Conservation (phyloP, 192 early-diverging fungal species). For the Mortierella hygrophila region DNA sequence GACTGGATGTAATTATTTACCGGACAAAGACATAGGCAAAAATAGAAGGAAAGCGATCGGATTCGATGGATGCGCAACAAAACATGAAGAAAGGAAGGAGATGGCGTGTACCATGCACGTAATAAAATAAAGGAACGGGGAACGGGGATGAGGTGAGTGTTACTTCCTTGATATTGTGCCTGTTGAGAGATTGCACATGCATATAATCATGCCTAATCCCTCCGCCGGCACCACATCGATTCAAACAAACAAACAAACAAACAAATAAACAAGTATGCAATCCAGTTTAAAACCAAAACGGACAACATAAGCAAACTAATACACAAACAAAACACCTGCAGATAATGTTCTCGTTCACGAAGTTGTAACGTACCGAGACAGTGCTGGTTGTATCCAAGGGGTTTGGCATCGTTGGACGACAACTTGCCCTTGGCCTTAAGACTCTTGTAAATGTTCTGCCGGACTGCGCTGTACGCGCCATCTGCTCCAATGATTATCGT, state of each 20-base stretch:
- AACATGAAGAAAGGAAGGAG: no score
- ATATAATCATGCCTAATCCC: background rate
- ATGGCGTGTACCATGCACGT: no score
- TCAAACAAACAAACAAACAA: no score
- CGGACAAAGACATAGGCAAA: background rate
- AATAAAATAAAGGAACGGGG: no score
- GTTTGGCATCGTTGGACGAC: slow-evolving; percentile 17
- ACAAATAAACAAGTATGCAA: background rate
- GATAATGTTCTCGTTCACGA: background rate
- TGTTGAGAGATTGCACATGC: background rate
- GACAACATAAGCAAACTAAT: background rate
- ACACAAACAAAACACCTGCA: no score
- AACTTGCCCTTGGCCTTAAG: slow-evolving; percentile 16
- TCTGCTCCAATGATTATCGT: slow-evolving; percentile 25
- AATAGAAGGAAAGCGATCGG: background rate
- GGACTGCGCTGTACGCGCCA: slow-evolving; percentile 21
- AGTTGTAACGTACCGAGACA: slow-evolving; percentile 20
- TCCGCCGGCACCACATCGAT: no score
- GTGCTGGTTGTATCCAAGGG: slow-evolving; percentile 27
- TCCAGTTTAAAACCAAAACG: no score
- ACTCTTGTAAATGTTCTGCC: slow-evolving; percentile 22
- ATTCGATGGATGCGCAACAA: no score
- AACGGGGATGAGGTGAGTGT: background rate
- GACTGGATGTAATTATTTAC: background rate
- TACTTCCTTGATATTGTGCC: background rate